Evolutionary conservation across 495 filamentous ascomycete genomes (phyloP).

Genomic region (Neurospora tetrasperma): DNA sequence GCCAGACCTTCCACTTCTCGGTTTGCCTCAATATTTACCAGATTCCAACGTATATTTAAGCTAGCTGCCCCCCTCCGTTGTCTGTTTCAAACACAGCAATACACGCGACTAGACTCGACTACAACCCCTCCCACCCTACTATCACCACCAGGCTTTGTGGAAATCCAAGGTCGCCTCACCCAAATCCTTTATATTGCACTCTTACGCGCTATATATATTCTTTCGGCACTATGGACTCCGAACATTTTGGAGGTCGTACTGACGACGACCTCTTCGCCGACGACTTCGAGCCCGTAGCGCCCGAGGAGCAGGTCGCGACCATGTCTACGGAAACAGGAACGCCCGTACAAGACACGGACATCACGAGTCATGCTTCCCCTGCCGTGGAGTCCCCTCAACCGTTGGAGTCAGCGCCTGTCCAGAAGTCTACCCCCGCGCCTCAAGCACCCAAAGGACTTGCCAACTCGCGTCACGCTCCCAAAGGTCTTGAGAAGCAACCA

Average conservation of each 20-base stretch:
- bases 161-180: not conserved
- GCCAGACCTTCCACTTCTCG: not conserved
- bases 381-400: slow-evolving; percentile 3
- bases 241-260: slow-evolving; percentile 41
- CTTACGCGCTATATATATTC: not conserved
- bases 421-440: not conserved
- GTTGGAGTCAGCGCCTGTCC: not conserved
- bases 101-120: not conserved
- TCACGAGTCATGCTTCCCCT: slow-evolving; percentile 13
- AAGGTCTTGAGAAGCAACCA: slow-evolving; percentile 12
- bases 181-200: not conserved
- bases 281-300: slow-evolving; percentile 35
- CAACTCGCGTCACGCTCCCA: slow-evolving; percentile 30
- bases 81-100: not conserved
- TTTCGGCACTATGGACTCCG: slow-evolving; percentile 15
- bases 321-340: not conserved
- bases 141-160: not conserved
- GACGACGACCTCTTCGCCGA: slow-evolving; percentile 43
- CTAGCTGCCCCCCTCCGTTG: not conserved
- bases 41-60: not conserved
- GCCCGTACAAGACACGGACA: not conserved
- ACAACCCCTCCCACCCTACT: not conserved
- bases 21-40: not conserved
- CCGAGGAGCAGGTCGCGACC: slow-evolving; percentile 7
- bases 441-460: slow-evolving; percentile 19